A percentile compares a stretch with the other conserved stretches of the same genome.
Evolutionary conservation across 1,284 basidiomycete species (phyloP).

Genomic region (Meripilus lineatus): DNA sequence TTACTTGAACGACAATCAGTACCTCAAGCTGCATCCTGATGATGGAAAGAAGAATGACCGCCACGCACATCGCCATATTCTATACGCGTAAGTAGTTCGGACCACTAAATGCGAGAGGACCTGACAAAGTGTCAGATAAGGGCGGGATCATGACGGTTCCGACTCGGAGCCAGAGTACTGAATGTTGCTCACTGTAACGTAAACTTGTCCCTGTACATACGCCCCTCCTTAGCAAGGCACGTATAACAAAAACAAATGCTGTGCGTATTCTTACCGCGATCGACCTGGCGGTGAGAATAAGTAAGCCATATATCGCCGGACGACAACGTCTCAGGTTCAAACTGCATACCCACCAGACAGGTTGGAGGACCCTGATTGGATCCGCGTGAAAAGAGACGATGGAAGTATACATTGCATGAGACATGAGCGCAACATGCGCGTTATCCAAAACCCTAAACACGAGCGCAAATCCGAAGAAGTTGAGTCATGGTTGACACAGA

Average conservation of each 20-base stretch:
- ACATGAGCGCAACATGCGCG: not conserved
- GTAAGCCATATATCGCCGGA: too few species aligned
- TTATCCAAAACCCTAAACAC: not conserved
- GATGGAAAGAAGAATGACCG: too few species aligned
- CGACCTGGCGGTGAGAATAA: too few species aligned
- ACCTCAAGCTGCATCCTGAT: too few species aligned
- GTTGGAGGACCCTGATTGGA: not conserved
- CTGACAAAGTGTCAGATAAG: too few species aligned
- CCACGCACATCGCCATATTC: not conserved
- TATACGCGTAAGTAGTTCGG: not conserved
- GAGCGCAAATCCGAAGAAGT: not conserved
- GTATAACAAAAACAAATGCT: too few species aligned
- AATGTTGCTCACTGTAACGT: not conserved
- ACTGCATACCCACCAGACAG: not conserved
- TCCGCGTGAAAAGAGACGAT: not conserved
- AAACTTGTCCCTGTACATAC: not conserved
- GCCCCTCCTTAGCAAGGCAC: too few species aligned
- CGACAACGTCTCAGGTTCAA: too few species aligned
- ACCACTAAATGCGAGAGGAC: not conserved
- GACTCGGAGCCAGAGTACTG: not conserved
- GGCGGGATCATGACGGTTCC: too few species aligned
- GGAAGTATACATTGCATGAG: not conserved
- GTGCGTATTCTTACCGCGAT: too few species aligned
- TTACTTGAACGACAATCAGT: not conserved
- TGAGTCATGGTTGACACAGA: not conserved